Evolutionary conservation across 2,329 filamentous ascomycete species (phyloP).

Genomic region (Hypoxylon sp.): DNA sequence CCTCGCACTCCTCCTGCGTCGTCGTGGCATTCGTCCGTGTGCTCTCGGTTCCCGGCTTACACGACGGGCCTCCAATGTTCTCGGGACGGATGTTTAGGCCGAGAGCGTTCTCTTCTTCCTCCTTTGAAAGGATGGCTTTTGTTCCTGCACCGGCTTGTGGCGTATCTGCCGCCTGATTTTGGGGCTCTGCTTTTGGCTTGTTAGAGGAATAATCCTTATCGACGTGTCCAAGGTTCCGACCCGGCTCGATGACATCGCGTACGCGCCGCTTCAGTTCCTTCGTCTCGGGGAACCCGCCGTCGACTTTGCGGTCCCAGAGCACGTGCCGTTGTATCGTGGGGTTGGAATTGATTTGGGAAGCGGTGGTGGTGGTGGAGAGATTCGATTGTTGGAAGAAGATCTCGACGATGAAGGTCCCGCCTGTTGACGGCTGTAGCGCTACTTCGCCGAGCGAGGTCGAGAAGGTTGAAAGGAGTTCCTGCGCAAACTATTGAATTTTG

Average conservation of each 20-base stretch:
- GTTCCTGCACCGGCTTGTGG: slow-evolving; percentile 13
- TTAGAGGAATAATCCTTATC: slow-evolving; percentile 66
- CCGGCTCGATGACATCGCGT: slow-evolving; percentile 85
- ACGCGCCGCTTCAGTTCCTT: slow-evolving; percentile 91
- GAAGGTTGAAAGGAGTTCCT: slow-evolving; percentile 97
- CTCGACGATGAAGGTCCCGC: slow-evolving; percentile 85
- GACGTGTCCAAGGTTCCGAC: slow-evolving; percentile 84
- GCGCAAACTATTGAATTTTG: slow-evolving; percentile 76
- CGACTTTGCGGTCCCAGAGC: slow-evolving; percentile 89
- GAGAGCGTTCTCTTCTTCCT: slow-evolving; percentile 24
- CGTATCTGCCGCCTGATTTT: not conserved
- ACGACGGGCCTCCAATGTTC: slow-evolving; percentile 19
- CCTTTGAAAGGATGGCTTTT: not conserved
- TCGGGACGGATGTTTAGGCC: slow-evolving; percentile 28
- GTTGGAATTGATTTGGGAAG: slow-evolving; percentile 49
- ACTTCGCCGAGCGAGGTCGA: slow-evolving; percentile 87
- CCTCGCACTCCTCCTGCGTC: slow-evolving; percentile 54
- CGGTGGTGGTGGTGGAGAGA: slow-evolving; percentile 35
- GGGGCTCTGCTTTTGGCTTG: not conserved
- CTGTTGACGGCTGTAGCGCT: slow-evolving; percentile 85
- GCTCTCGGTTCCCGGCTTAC: slow-evolving; percentile 28
- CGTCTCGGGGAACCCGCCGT: slow-evolving; percentile 94
- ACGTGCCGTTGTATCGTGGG: slow-evolving; percentile 62
- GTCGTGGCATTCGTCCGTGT: slow-evolving; percentile 17
- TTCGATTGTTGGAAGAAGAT: slow-evolving; percentile 60